These are phyloP conservation scores for Diplosphaera chodatii DNA, from an alignment of 139 green algal genomes.

Conservation along the genomic window DNA sequence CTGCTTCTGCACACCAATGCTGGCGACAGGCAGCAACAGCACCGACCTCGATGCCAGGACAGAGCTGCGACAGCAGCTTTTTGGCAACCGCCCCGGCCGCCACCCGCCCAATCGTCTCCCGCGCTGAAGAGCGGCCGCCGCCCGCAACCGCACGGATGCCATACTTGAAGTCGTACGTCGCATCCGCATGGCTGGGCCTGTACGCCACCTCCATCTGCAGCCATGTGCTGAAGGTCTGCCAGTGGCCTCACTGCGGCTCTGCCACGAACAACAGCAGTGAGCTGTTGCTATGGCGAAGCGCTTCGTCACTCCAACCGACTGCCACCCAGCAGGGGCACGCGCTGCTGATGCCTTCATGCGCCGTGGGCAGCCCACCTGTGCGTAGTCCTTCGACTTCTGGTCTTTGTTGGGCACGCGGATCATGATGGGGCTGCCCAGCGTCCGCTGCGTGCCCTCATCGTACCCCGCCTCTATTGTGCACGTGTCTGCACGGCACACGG, in stretches of 20 bases:
- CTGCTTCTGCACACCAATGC: no score
- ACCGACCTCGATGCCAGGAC: constrained; percentile 56
- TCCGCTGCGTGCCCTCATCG: constrained; percentile 58
- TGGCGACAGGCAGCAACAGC: no score
- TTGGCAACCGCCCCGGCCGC: constrained; percentile 96
- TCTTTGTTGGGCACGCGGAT: constrained; percentile 97
- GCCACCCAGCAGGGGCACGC: no score
- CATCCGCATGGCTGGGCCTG: constrained; percentile 91
- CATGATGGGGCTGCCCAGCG: constrained; percentile 88
- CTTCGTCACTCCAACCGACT: no score
- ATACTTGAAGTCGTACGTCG: constrained; percentile 99
- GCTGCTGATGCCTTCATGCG: neutral
- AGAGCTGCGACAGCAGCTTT: constrained; percentile 83
- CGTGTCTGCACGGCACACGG: constrained; percentile 18
- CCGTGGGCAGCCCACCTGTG: neutral
- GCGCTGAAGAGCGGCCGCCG: constrained; percentile 88
- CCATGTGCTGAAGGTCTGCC: constrained; percentile 43
- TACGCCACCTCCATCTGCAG: constrained; percentile 86
- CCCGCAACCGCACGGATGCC: constrained; percentile 92
- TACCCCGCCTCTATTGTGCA: constrained; percentile 44
- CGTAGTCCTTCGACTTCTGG: constrained; percentile 56
- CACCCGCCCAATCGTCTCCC: constrained; percentile 96
- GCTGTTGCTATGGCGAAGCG: no score
- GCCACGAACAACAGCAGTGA: no score
- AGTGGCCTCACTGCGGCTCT: no score